Percentiles rank a stretch among this genome's conserved stretches.
Conservation (phyloP, 139 green algal genomes). For the Penium margaritaceum region DNA sequence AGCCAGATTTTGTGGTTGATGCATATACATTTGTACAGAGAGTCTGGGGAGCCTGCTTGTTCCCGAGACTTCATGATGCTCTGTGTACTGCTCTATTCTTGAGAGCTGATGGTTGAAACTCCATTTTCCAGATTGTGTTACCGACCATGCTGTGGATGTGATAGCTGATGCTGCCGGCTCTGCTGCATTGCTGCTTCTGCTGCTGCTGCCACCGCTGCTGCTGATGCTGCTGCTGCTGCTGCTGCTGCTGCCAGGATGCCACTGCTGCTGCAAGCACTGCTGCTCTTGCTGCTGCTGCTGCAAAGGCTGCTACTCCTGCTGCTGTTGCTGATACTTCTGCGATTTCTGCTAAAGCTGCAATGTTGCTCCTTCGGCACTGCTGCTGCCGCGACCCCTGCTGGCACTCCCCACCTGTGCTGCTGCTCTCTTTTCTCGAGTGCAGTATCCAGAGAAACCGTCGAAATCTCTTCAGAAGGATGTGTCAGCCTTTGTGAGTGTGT, state of each 20-base stretch:
- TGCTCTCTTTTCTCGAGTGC: not conserved
- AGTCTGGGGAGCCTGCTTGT: no score
- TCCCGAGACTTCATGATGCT: no score
- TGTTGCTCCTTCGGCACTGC: not conserved
- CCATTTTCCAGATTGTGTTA: no score
- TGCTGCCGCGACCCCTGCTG: not conserved
- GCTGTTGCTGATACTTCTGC: not conserved
- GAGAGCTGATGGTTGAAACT: no score
- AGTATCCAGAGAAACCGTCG: slow-evolving; percentile 72
- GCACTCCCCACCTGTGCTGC: not conserved
- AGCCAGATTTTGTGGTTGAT: no score
- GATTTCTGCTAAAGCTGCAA: not conserved
- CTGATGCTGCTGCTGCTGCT: not conserved
- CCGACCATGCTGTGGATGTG: no score
- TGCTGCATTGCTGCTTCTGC: no score
- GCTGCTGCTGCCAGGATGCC: not conserved
- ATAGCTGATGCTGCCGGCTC: no score
- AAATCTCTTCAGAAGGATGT: slow-evolving; percentile 69
- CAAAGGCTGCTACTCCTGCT: not conserved
- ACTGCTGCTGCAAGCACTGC: not conserved
- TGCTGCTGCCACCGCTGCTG: no score
- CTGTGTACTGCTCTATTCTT: no score
- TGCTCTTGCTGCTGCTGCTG: not conserved
- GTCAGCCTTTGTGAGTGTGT: slow-evolving; percentile 53
- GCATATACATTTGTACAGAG: no score